Percentiles rank a stretch among this genome's conserved stretches.
These are phyloP conservation scores for Hymenoscyphus occultus DNA, from an alignment of 2,329 filamentous ascomycete genomes.

Conservation along the genomic window DNA sequence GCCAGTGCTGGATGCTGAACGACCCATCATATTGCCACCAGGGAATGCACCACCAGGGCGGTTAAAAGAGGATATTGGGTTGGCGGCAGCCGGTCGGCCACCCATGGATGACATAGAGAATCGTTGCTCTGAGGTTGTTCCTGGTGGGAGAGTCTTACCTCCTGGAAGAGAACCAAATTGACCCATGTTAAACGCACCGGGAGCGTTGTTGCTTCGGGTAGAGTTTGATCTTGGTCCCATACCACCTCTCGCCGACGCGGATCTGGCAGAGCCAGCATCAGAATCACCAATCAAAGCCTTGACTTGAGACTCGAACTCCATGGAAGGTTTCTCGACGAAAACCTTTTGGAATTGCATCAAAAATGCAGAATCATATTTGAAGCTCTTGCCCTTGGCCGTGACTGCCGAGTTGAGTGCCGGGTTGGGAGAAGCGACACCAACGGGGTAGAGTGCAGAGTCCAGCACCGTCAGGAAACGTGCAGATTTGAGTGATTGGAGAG, in stretches of 20 bases:
- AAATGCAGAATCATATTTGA: constrained; percentile 95
- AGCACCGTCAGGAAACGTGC: constrained; percentile 83
- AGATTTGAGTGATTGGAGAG: constrained; percentile 88
- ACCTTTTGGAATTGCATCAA: constrained; percentile 93
- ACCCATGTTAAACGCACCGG: constrained; percentile 64
- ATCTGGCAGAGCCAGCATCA: constrained; percentile 60
- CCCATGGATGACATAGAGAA: constrained; percentile 61
- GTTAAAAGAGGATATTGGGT: constrained; percentile 58
- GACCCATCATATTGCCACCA: constrained; percentile 59
- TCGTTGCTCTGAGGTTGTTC: constrained; percentile 74
- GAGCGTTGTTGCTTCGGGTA: constrained; percentile 49
- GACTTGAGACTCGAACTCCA: constrained; percentile 91
- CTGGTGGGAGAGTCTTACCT: constrained; percentile 64
- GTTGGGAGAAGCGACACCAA: constrained; percentile 83
- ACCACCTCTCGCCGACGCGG: constrained; percentile 58
- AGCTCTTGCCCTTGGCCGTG: constrained; percentile 73
- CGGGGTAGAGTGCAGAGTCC: constrained; percentile 76
- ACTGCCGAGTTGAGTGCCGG: constrained; percentile 82
- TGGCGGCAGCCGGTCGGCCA: constrained; percentile 49
- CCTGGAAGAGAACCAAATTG: constrained; percentile 54
- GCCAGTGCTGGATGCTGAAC: constrained; percentile 58
- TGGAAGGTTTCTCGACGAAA: constrained; percentile 93
- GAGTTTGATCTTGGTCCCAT: constrained; percentile 50
- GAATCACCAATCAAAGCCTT: constrained; percentile 80
- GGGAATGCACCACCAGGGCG: constrained; percentile 63